Conservation (phyloP, 2,329 filamentous ascomycete genomes). For the Scedosporium dehoogii region DNA sequence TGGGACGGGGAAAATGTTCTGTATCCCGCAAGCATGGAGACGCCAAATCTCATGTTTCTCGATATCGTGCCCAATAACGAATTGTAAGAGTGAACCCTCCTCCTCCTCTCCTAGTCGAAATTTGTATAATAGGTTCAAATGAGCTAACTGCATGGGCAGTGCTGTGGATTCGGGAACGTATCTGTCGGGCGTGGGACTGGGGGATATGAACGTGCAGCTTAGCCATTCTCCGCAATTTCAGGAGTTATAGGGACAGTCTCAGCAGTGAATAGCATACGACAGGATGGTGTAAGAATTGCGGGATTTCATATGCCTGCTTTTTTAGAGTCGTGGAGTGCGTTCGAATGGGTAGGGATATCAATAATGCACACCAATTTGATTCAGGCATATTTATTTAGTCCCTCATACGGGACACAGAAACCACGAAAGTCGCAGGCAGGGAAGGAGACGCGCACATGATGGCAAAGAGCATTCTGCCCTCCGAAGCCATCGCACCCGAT, state of each 20-base stretch:
- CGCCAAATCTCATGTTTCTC: conserved; percentile 1
- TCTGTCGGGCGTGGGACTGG: background rate
- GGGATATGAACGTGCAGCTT: background rate
- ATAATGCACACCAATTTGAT: no score
- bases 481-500: no score
- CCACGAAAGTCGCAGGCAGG: no score
- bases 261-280: background rate
- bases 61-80: background rate
- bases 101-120: background rate
- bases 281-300: background rate
- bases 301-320: no score
- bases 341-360: no score
- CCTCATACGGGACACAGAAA: no score
- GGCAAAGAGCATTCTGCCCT: no score
- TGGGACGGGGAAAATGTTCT: background rate
- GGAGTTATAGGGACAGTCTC: background rate
- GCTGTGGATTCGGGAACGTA: background rate
- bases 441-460: no score
- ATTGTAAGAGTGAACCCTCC: background rate
- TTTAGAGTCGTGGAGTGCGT: no score
- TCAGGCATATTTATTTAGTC: no score
- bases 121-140: background rate
- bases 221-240: background rate
- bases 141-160: background rate
- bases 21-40: background rate